A percentile compares a stretch with the other conserved stretches of the same genome.
Evolutionary conservation across 371 early-diverging fungal genomes (phyloP).

Genomic region (Zopfochytrium polystomum): DNA sequence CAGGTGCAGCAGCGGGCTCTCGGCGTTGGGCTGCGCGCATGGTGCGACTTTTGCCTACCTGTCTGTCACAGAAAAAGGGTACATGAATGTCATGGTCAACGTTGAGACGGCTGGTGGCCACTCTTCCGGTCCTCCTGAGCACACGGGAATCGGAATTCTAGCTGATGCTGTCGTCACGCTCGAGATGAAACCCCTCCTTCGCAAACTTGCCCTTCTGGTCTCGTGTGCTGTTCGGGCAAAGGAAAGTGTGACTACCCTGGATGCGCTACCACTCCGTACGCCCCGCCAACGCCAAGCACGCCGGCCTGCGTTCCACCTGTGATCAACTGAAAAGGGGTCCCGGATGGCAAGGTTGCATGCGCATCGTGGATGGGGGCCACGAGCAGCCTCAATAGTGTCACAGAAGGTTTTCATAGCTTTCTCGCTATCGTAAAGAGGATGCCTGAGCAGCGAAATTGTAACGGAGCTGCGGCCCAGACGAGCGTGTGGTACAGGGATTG

Average conservation of each 20-base stretch:
- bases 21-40: no score
- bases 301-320: not conserved
- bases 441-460: no score
- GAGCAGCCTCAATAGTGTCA: no score
- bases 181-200: slow-evolving; percentile 19
- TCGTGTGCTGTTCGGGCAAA: slow-evolving; percentile 10
- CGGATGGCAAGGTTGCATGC: slow-evolving; percentile 7
- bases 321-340: not conserved
- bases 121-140: slow-evolving; percentile 35
- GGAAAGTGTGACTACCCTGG: slow-evolving; percentile 10
- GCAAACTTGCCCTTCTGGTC: slow-evolving; percentile 11
- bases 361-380: not conserved
- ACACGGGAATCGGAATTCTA: slow-evolving; percentile 37
- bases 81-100: slow-evolving; percentile 30
- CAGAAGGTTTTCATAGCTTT: no score
- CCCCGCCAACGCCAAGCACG: not conserved
- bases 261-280: not conserved
- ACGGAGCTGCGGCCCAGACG: no score
- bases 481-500: no score
- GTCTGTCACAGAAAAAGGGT: slow-evolving; percentile 38
- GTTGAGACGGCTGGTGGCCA: slow-evolving; percentile 40
- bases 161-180: slow-evolving; percentile 19
- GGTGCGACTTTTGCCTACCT: slow-evolving; percentile 25
- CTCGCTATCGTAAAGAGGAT: no score
- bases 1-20: slow-evolving; percentile 40